Conservation (phyloP, 202 grass and related monocot species). For the Panicum virgatum region DNA sequence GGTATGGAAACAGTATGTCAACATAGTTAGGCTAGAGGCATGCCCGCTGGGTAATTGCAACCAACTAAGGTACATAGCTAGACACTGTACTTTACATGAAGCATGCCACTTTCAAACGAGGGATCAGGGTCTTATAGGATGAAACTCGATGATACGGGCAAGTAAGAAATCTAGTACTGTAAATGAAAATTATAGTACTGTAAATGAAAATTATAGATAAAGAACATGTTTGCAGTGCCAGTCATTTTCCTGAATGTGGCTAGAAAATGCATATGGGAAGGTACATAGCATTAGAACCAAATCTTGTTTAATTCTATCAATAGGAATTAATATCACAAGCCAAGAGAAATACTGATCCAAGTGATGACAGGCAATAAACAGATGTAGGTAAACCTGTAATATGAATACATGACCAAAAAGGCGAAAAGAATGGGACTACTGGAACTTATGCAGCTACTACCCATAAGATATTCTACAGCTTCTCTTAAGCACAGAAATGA, state of each 20-base stretch:
- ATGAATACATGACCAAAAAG: background rate
- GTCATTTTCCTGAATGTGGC: no score
- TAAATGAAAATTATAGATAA: no score
- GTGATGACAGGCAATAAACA: background rate
- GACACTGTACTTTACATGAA: background rate
- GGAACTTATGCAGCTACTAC: background rate
- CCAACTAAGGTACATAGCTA: background rate
- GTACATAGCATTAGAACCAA: background rate
- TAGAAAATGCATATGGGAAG: background rate
- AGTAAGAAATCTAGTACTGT: no score
- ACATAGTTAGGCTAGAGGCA: background rate
- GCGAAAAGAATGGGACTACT: background rate
- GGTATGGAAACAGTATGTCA: background rate
- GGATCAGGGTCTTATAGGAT: slow-evolving; percentile 4
- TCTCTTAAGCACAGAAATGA: background rate
- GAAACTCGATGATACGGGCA: background rate
- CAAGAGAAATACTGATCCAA: background rate
- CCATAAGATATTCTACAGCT: background rate
- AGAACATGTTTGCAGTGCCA: no score
- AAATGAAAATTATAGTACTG: no score
- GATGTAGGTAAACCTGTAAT: slow-evolving; percentile 7
- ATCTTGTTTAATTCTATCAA: background rate
- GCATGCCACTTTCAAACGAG: background rate
- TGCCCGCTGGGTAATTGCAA: background rate
- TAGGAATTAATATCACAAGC: background rate